Evolutionary conservation across 768 basidiomycete species (phyloP), one percentile per base, ranked within the genome.

Genomic region (Phlebiopsis gigantea): DNA sequence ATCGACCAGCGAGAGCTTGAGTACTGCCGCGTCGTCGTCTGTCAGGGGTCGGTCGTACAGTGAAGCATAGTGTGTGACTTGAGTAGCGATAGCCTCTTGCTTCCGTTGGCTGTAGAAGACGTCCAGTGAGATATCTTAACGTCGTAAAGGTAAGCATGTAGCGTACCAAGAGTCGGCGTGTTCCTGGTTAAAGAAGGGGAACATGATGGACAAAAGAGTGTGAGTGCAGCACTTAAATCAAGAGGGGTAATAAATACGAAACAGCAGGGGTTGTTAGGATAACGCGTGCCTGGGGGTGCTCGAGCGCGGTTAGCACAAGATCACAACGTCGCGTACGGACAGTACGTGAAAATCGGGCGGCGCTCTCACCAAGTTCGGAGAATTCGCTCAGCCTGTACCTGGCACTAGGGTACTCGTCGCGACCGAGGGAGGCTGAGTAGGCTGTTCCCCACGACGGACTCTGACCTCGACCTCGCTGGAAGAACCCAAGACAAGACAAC

Each of bases 1-100:
- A 28, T 75, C 68, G 0, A 67, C 57, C 6, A 78, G 61, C 3
- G 77, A 68, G 34, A 73, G 64, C 17, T 66, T 63, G 46, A 77
- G 72, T 25, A 78, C 57, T 30, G 66, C 59, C 39, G 66, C 56
- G 59, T 79, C 73, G 24, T 68, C 56, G 46, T 74, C 73, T 3
- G 71, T 69, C 50, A 68, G 69, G 8, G 58, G 56, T 29, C 67
- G 60, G 17, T 59, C 62, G 57, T 71, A 75, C 8, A 64, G 55
- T 0, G 59, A 2, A 4, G 73, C 69, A 47, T 72, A 68, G 28
- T 59, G 57, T 10, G 66, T 64, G 12, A 75, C 61, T 50, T 68
- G 63, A 21, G 58, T 50, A 26, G 61, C 67, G 2, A 70, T 66
- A 48, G 72, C 67, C 22, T 64, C 65, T 26, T 69, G 73, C 58